A percentile compares a stretch with the other conserved stretches of the same genome.
Conservation (phyloP, 1,284 basidiomycete species). For the Ceratobasidium sp. region DNA sequence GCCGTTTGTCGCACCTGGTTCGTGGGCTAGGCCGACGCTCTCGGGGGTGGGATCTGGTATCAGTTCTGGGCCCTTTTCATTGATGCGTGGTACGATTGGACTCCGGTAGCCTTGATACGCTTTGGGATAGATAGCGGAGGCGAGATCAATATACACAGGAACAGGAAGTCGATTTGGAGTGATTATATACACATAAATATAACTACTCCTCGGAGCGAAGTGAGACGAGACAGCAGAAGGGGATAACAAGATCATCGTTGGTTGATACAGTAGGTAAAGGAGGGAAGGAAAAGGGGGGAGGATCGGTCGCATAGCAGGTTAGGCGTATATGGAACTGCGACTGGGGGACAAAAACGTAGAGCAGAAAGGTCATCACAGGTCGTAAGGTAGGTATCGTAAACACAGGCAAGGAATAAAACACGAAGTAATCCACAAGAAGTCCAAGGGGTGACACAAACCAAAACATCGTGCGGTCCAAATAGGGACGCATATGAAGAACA, state of each 20-base stretch:
- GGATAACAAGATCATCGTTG: conserved; percentile 8
- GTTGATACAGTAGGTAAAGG: conserved; percentile 32
- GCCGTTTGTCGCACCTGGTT: background rate
- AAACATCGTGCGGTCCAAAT: background rate
- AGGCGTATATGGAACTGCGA: background rate
- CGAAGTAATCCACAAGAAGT: conserved; percentile 22
- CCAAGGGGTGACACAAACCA: background rate
- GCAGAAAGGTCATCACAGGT: conserved; percentile 28
- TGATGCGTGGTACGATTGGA: conserved; percentile 9
- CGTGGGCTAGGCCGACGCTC: background rate
- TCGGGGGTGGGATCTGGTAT: background rate
- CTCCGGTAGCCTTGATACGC: background rate
- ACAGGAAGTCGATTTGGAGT: conserved; percentile 14
- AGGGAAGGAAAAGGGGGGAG: background rate
- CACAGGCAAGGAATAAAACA: conserved; percentile 12
- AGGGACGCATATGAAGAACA: conserved; percentile 3
- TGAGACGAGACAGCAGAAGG: background rate
- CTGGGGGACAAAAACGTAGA: conserved; percentile 35
- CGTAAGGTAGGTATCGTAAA: conserved; percentile 32
- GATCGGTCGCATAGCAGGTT: background rate
- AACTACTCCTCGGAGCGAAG: conserved; percentile 25
- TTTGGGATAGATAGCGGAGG: conserved; percentile 22
- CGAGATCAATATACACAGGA: background rate
- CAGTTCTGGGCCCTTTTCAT: background rate
- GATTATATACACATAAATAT: conserved; percentile 43